Percentiles rank a stretch among this genome's conserved stretches.
Conservation (phyloP, 768 basidiomycete species). For the Leucosporidium creatinivorum region DNA sequence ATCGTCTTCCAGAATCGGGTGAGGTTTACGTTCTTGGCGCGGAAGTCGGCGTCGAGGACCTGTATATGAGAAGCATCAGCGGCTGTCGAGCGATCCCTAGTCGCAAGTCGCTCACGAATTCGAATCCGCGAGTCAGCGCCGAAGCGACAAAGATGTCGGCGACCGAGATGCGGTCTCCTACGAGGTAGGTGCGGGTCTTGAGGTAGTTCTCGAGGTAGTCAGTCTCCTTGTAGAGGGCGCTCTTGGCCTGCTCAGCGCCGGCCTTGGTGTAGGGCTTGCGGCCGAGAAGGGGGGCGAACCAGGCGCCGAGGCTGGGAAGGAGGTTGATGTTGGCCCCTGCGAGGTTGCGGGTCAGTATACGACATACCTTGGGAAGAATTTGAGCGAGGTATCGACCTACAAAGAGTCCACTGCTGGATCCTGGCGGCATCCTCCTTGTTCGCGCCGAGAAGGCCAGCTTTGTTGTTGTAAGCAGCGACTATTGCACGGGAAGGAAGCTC, state of each 20-base stretch:
- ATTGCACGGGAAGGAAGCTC: slow-evolving; percentile 52
- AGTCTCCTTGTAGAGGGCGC: slow-evolving; percentile 45
- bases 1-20: slow-evolving; percentile 82
- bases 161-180: slow-evolving; percentile 86
- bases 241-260: slow-evolving; percentile 20
- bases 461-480: slow-evolving; percentile 46
- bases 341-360: no score
- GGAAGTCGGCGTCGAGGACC: slow-evolving; percentile 57
- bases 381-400: slow-evolving; percentile 35
- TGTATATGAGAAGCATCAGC: not conserved
- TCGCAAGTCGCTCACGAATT: slow-evolving; percentile 36
- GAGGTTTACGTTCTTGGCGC: slow-evolving; percentile 64
- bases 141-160: slow-evolving; percentile 72
- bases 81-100: no score
- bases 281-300: slow-evolving; percentile 45
- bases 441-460: slow-evolving; percentile 67
- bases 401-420: slow-evolving; percentile 77
- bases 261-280: slow-evolving; percentile 69
- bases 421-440: slow-evolving; percentile 60
- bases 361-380: no score
- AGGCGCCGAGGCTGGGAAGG: slow-evolving; percentile 12
- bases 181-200: slow-evolving; percentile 73
- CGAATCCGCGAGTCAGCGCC: slow-evolving; percentile 52
- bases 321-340: slow-evolving; percentile 18
- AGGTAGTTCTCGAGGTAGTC: slow-evolving; percentile 67